Evolutionary conservation across 1,284 basidiomycete genomes (phyloP), one percentile per base, ranked within the genome.

Genomic region (Microbotryum saponariae): DNA sequence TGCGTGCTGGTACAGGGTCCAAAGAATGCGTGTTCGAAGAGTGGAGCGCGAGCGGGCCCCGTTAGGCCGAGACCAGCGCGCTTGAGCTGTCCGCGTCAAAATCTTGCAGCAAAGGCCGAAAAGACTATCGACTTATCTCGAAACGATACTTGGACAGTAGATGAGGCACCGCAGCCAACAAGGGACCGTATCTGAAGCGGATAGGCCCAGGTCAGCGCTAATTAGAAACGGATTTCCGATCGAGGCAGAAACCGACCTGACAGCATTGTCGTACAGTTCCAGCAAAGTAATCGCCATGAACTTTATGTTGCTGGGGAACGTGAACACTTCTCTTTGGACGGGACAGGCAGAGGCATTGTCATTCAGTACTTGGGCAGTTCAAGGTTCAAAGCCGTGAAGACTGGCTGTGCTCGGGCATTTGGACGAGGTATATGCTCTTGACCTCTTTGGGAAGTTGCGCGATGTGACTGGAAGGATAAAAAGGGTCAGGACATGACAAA

Each of bases 251-350:
- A 63, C 69, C 49, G 69, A 92, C 79, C 91, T 81, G 9, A 91
- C 90, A 9, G 91, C 89, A 70, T 97, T 97, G 76, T 97, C 94
- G 74, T 97, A 98, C 18, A 97, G 81, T 77, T 98, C 94, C 73
- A 94, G 97, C 33, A 98, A 79, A 0, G 94, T 94, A 37, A 72
- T 53, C 21, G 77, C 77, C 23, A 97, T 85, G 2, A 97, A 82
- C 76, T 97, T 97, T 92, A 97, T 97, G 77, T 98, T 98, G 77
- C 91, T 91, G 0, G 94, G 94, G 2, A 97, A 91, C 2, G 91
- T 91, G 18, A 98, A 84, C 14, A 93, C 87, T 76, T 96, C 93
- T 23, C 2, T 23, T 23, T 23, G 27, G 4, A 2, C 27, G 27
- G 27, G 27, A 27, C 27, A 27, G 27, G 27, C 27, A 27, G 27